phyloP scores from a whole-genome alignment of 2,329 filamentous ascomycete species.

The Pseudogymnoascus sp. region DNA sequence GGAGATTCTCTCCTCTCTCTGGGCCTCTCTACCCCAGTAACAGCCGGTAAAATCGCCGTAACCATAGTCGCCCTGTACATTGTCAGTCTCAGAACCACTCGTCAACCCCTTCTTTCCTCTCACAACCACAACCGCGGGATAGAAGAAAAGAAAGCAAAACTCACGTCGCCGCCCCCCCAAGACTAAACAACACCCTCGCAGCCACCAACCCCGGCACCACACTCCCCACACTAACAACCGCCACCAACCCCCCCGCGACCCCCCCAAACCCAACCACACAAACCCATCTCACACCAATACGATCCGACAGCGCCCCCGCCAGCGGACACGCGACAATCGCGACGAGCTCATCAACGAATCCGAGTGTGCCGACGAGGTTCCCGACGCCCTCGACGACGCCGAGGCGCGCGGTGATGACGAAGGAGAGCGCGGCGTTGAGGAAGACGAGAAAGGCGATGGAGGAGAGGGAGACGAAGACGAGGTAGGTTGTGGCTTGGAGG shows the following conservation, averaged over 20 bases:
- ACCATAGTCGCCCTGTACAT: constrained; percentile 74
- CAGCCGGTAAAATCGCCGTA: constrained; percentile 76
- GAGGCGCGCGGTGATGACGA: constrained; percentile 76
- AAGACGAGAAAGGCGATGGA: constrained; percentile 86
- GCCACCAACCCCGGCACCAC: constrained; percentile 84
- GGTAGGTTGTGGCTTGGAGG: constrained; percentile 61
- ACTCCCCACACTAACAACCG: constrained; percentile 78
- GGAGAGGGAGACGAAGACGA: constrained; percentile 75
- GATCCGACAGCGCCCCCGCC: constrained; percentile 72
- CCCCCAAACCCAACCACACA: constrained; percentile 72
- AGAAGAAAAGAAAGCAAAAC: constrained; percentile 21
- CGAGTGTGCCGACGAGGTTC: constrained; percentile 73
- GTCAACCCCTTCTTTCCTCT: neutral
- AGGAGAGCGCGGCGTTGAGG: constrained; percentile 74
- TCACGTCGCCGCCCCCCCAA: constrained; percentile 83
- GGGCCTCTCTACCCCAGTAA: constrained; percentile 39
- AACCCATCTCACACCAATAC: constrained; percentile 64
- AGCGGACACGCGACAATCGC: constrained; percentile 70
- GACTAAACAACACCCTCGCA: constrained; percentile 75
- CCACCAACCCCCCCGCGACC: constrained; percentile 65
- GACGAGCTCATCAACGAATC: constrained; percentile 76
- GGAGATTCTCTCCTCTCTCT: neutral
- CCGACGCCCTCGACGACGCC: constrained; percentile 65
- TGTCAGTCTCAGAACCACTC: neutral
- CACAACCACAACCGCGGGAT: neutral